Evolutionary conservation across 1,284 basidiomycete genomes (phyloP).

Genomic region (Wolfiporia cocos): DNA sequence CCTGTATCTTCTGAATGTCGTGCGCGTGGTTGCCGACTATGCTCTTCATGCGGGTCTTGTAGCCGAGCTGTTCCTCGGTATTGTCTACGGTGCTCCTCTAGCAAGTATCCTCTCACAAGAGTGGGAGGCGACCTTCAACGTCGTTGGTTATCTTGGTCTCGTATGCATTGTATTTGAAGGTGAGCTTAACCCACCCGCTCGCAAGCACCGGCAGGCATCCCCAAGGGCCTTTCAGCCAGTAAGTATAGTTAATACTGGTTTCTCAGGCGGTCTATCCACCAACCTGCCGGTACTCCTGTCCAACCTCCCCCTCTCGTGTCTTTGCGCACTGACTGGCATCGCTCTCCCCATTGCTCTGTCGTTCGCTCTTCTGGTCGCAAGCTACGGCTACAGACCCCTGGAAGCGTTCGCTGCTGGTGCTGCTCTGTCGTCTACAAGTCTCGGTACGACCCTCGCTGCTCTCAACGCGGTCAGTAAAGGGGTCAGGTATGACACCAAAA

Average conservation of each 20-base stretch:
- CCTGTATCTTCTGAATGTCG: conserved; percentile 20
- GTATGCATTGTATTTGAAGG: conserved; percentile 50
- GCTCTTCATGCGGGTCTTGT: conserved; percentile 23
- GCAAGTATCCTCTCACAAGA: conserved; percentile 32
- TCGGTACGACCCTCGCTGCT: conserved; percentile 49
- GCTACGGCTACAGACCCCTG: conserved; percentile 26
- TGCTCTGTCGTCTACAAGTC: conserved; percentile 43
- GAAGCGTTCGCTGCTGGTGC: conserved; percentile 47
- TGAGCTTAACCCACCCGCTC: conserved; percentile 10
- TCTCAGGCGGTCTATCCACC: conserved; percentile 38
- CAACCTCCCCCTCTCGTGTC: conserved; percentile 34
- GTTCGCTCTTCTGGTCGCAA: conserved; percentile 24
- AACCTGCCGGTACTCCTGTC: conserved; percentile 30
- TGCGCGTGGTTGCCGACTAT: conserved; percentile 15
- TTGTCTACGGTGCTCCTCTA: conserved; percentile 40
- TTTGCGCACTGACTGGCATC: conserved; percentile 41
- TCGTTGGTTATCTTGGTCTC: conserved; percentile 44
- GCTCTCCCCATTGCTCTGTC: conserved; percentile 40
- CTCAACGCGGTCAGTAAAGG: conserved; percentile 23
- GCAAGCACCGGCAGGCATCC: neutral
- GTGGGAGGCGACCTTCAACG: conserved; percentile 37
- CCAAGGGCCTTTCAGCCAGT: neutral
- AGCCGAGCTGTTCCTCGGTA: conserved; percentile 41
- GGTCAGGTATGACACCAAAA: neutral
- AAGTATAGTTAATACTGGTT: neutral